A percentile compares a stretch with the other conserved stretches of the same genome.
Conservation (phyloP, 2,329 filamentous ascomycete genomes). For the Bimuria novae-zelandiae region DNA sequence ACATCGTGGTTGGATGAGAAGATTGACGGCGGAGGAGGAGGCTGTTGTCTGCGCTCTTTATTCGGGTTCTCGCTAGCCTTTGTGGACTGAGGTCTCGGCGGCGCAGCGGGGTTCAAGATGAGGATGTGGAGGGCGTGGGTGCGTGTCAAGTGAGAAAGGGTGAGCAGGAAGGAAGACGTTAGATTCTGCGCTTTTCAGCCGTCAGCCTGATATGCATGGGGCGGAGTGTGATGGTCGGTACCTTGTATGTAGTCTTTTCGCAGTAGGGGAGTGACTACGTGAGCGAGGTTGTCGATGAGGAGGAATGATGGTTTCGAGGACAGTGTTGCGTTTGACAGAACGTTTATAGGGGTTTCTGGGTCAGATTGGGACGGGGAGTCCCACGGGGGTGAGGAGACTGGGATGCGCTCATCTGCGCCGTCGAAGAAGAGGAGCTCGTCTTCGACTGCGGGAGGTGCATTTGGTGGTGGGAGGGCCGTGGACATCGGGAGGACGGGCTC, state of each 20-base stretch:
- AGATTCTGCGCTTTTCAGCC: constrained; percentile 51
- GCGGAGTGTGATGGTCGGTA: constrained; percentile 18
- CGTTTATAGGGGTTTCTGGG: neutral
- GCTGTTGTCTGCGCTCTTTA: constrained; percentile 1
- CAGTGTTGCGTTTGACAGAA: neutral
- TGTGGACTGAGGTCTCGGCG: constrained; percentile 10
- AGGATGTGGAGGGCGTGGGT: constrained; percentile 48
- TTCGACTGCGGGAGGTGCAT: constrained; percentile 44
- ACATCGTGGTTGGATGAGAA: constrained; percentile 45
- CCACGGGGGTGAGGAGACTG: neutral
- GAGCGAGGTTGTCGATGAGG: constrained; percentile 48
- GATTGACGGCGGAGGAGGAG: constrained; percentile 42
- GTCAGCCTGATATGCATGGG: no score
- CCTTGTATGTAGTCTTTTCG: constrained; percentile 46
- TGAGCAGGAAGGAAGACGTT: constrained; percentile 48
- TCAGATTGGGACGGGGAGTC: neutral
- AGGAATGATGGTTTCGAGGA: constrained; percentile 34
- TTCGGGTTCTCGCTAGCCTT: constrained; percentile 6
- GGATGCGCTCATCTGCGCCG: neutral
- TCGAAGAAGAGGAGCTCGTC: constrained; percentile 47
- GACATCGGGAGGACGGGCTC: constrained; percentile 12
- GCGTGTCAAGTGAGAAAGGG: constrained; percentile 46
- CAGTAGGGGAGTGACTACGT: constrained; percentile 44
- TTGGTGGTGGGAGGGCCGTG: constrained; percentile 36
- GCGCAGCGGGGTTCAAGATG: constrained; percentile 43